Evolutionary conservation across 257 asterid species (phyloP), one percentile per base, ranked within the genome.

Genomic region (Misopates orontium): DNA sequence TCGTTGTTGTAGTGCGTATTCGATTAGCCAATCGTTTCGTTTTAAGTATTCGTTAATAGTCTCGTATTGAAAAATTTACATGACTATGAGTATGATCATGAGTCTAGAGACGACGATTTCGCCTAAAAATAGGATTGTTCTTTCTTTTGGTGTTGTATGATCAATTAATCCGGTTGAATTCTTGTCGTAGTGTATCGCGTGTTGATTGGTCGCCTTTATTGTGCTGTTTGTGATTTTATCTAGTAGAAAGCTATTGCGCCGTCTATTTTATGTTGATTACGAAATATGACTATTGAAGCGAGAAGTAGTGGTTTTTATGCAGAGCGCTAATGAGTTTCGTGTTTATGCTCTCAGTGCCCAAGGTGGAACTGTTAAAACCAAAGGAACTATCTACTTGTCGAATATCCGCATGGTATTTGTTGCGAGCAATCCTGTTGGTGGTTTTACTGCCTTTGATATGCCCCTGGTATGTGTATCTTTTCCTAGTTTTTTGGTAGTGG

Each of bases 331-430:
- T 48, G 22, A 0, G 47, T 69, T 40, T 40, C 56, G 19, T 58
- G 57, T 66, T 54, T 36, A 18, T 56, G 51, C 52, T 74, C 11
- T 23, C 87, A 92, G 97, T 24, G 53, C 85, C 74, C 81, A 75
- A 25, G 88, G 87, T 66, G 99, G 97, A 73, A 83, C 81, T 53
- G 86, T 88, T 54, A 82, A 85, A 75, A 85, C 95, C 48, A 86
- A 79, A 80, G 99, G 99, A 63, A 84, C 80, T 8, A 77, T 94
- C 66, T 94, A 78, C 88, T 81, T 94, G 85, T 94, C 99, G 42
- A 94, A 94, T 69, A 84, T 94, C 50, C 96, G 96, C 40, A 88
- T 94, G 92, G 95, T 94, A 60, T 90, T 88, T 69, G 97, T 94
- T 77, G 89, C 99, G 36, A 79, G 49, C 36, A 90, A 75, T 71